These are phyloP conservation scores for Globisporangium carolinianum DNA, from an alignment of 352 stramenopile species.

Conservation along the genomic window DNA sequence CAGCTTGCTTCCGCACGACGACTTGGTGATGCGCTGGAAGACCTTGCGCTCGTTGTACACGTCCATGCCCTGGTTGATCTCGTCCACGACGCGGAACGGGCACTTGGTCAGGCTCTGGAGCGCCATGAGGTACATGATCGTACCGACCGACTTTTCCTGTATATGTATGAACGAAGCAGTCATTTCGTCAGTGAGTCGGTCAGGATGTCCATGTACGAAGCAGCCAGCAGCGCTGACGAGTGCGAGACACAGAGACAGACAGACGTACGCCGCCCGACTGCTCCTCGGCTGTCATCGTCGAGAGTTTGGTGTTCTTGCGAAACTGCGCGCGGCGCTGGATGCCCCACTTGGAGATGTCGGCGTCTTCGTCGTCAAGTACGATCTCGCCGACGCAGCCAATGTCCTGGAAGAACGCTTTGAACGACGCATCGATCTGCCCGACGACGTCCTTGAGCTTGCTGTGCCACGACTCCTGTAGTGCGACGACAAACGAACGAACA, in stretches of 20 bases:
- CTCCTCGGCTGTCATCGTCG: conserved; percentile 82
- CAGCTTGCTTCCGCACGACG: conserved; percentile 77
- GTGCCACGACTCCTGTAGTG: conserved; percentile 58
- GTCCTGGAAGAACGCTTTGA: conserved; percentile 80
- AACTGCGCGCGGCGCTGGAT: conserved; percentile 83
- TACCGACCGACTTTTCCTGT: conserved; percentile 86
- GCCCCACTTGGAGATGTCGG: conserved; percentile 83
- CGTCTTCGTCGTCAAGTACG: conserved; percentile 65
- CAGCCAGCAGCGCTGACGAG: neutral
- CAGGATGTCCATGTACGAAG: no score
- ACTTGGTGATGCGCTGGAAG: conserved; percentile 85
- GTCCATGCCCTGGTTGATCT: conserved; percentile 90
- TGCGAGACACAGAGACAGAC: neutral
- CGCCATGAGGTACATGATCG: conserved; percentile 90
- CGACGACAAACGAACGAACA: neutral
- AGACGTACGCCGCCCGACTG: conserved; percentile 77
- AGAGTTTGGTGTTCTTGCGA: conserved; percentile 75
- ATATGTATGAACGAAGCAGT: no score
- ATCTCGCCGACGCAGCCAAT: conserved; percentile 86
- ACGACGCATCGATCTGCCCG: conserved; percentile 71
- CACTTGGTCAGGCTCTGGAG: conserved; percentile 84
- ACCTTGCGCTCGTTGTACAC: conserved; percentile 88
- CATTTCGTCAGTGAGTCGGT: no score
- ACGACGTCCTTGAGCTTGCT: conserved; percentile 61
- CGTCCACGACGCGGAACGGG: conserved; percentile 83